phyloP scores from a whole-genome alignment of 768 basidiomycete genomes.

The Mycena belliarum region DNA sequence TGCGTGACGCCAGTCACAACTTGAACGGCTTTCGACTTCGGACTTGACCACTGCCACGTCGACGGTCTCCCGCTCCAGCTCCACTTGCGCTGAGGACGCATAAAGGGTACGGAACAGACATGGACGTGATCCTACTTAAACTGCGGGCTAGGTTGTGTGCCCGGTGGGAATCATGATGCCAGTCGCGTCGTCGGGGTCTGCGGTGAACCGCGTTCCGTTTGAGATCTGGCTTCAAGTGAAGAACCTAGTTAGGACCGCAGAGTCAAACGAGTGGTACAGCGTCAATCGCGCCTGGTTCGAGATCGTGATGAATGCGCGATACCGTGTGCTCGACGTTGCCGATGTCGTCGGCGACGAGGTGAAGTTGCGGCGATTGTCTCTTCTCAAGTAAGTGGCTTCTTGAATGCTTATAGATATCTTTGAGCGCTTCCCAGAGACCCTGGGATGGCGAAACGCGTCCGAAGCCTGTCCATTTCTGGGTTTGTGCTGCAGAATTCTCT shows the following conservation, averaged over 20 bases:
- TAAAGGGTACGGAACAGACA: no score
- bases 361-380: constrained; percentile 2
- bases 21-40: no score
- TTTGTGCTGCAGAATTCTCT: constrained; percentile 1
- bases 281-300: constrained; percentile 19
- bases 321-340: constrained; percentile 12
- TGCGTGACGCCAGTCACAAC: no score
- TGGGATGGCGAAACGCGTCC: constrained; percentile 10
- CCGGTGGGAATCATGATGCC: no score
- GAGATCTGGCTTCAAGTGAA: constrained; percentile 22
- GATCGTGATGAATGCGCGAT: constrained; percentile 18
- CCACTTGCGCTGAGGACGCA: no score
- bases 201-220: constrained; percentile 14
- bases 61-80: no score
- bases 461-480: constrained; percentile 1
- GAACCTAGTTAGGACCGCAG: not conserved
- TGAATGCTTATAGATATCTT: not conserved
- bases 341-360: not conserved
- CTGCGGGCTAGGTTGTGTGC: no score
- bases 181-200: not conserved
- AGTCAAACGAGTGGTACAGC: constrained; percentile 9
- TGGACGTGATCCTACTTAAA: no score
- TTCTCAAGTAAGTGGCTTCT: not conserved
- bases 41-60: no score
- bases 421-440: constrained; percentile 5